Evolutionary conservation across 371 early-diverging fungal species (phyloP), one percentile per base, ranked within the genome.

Genomic region (Mortierella sp.): DNA sequence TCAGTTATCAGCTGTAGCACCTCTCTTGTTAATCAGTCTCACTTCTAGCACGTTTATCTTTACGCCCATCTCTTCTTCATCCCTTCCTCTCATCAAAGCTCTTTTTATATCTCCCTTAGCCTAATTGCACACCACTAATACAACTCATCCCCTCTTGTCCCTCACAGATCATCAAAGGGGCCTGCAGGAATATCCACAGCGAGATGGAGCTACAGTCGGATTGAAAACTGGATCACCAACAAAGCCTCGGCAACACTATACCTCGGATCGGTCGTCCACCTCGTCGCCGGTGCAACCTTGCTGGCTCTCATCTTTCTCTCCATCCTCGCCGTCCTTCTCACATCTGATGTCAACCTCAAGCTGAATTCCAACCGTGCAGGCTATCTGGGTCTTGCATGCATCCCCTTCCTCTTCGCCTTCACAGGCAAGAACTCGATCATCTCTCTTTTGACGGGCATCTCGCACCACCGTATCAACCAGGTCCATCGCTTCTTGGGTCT

Each of bases 321-420:
- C 0, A 78, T 91, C 44, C 72, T 90, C 10, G 88, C 90, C 10
- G 83, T 89, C 1, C 73, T 88, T 11, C 75, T 92, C 5, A 81
- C 91, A 43, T 74, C 87, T 10, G 77, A 90, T 28, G 88, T 77
- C 5, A 88, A 92, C 55, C 87, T 92, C 3, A 44, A 74, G 46
- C 70, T 91, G 72, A 93, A 93, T 73, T 91, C 93, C 0, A 91
- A 92, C 73, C 89, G 93, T 13, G 93, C 93, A 11, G 93, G 93
- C 1, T 93, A 90, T 75, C 77, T 93, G 26, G 88, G 81, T 0
- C 82, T 93, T 0, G 76, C 91, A 21, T 82, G 90, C 43, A 90
- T 93, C 8, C 92, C 93, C 0, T 93, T 93, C 76, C 59, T 91
- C 19, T 83, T 93, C 59, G 91, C 91, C 1, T 90, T 91, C 2